Evolutionary conservation across 2,329 filamentous ascomycete species (phyloP).

Genomic region (Capronia americana): DNA sequence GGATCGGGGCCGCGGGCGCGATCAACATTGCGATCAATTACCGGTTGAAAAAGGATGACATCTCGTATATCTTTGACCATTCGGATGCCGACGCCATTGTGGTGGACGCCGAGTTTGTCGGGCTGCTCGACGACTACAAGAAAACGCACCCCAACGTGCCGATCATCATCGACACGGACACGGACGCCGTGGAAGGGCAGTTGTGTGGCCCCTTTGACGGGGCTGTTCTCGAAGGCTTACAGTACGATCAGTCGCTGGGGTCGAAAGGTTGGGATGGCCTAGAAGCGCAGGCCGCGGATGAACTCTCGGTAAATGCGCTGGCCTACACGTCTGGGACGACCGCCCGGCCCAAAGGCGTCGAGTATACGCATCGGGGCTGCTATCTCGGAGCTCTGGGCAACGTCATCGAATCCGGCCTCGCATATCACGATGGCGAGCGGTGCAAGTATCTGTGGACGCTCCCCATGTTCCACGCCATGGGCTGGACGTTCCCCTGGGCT

Average conservation of each 20-base stretch:
- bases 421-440: constrained; percentile 65
- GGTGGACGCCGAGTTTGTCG: constrained; percentile 79
- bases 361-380: constrained; percentile 85
- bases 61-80: constrained; percentile 88
- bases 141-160: constrained; percentile 67
- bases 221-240: constrained; percentile 79
- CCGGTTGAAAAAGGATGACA: constrained; percentile 79
- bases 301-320: constrained; percentile 82
- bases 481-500: constrained; percentile 90
- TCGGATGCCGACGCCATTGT: constrained; percentile 86
- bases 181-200: constrained; percentile 75
- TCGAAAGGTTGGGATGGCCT: constrained; percentile 77
- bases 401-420: constrained; percentile 85
- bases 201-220: constrained; percentile 81
- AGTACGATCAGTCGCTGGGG: constrained; percentile 71
- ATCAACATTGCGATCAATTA: constrained; percentile 78
- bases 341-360: constrained; percentile 87
- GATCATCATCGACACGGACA: constrained; percentile 83
- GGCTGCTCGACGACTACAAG: constrained; percentile 71
- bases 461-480: constrained; percentile 78
- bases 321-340: constrained; percentile 96
- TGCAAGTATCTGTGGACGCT: constrained; percentile 91
- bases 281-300: constrained; percentile 71
- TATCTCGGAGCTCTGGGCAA: constrained; percentile 88
- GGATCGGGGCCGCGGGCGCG: constrained; percentile 79